Percentiles rank a stretch among this genome's conserved stretches.
Conservation (phyloP, 2,329 filamentous ascomycete species). For the Aspergillus hortae region DNA sequence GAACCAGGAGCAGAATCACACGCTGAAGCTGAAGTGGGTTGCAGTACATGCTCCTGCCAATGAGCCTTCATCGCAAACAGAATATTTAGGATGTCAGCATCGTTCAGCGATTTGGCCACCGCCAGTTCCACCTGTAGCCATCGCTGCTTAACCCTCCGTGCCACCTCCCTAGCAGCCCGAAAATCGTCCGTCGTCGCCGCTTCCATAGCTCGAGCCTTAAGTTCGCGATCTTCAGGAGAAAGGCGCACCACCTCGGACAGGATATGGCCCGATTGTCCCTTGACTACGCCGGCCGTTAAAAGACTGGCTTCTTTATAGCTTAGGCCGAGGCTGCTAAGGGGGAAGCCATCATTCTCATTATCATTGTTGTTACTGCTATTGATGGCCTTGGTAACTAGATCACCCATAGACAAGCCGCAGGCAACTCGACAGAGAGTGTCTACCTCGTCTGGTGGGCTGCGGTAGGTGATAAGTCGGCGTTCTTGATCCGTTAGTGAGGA, state of each 20-base stretch:
- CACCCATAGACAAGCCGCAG: constrained; percentile 10
- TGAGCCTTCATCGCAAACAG: constrained; percentile 7
- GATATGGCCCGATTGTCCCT: neutral
- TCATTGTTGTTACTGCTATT: constrained; percentile 1
- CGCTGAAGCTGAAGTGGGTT: neutral
- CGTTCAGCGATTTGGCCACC: constrained; percentile 4
- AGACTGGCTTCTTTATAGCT: constrained; percentile 7
- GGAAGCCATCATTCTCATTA: neutral
- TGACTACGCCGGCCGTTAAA: constrained; percentile 5
- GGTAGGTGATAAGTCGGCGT: constrained; percentile 12
- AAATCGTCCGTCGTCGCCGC: constrained; percentile 11
- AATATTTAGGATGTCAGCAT: constrained; percentile 11
- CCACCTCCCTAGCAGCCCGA: constrained; percentile 3
- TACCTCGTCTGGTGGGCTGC: constrained; percentile 10
- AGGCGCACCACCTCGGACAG: constrained; percentile 7
- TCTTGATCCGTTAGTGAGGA: constrained; percentile 16
- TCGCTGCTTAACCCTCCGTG: constrained; percentile 2
- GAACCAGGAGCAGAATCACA: too few relatives aligned
- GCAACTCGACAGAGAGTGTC: constrained; percentile 11
- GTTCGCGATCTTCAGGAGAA: constrained; percentile 10
- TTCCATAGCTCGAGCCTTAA: constrained; percentile 8
- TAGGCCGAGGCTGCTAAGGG: constrained; percentile 2
- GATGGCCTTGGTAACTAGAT: constrained; percentile 12
- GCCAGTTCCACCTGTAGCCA: neutral
- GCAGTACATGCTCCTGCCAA: constrained; percentile 12